Conservation (phyloP, 1,284 basidiomycete species). For the Chalciporus sp. region DNA sequence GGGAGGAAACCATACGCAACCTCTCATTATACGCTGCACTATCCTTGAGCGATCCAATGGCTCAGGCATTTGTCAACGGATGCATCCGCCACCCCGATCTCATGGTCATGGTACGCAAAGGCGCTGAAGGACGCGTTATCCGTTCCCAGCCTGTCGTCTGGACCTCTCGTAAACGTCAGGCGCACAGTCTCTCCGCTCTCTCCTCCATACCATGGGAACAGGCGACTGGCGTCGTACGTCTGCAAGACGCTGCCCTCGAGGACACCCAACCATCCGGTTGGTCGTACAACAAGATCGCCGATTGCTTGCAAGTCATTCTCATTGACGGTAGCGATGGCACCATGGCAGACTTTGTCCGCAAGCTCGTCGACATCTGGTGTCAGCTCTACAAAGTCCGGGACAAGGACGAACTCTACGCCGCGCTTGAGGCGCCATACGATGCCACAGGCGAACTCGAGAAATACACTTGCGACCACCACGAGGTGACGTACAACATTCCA, state of each 20-base stretch:
- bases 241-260: conserved; percentile 23
- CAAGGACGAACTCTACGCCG: conserved; percentile 18
- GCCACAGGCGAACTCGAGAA: conserved; percentile 30
- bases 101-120: conserved; percentile 36
- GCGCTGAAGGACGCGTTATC: conserved; percentile 28
- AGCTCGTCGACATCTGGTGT: conserved; percentile 32
- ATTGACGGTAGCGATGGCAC: conserved; percentile 28
- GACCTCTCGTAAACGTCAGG: conserved; percentile 30
- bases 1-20: conserved; percentile 32
- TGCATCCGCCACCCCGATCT: conserved; percentile 34
- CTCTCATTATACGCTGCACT: conserved; percentile 27
- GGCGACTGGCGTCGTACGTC: conserved; percentile 10
- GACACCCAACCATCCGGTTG: conserved; percentile 24
- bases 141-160: conserved; percentile 27
- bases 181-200: conserved; percentile 28
- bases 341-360: conserved; percentile 30
- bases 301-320: conserved; percentile 35
- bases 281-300: conserved; percentile 12
- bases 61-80: conserved; percentile 30
- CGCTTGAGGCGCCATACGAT: conserved; percentile 22
- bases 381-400: conserved; percentile 27
- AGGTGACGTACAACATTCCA: conserved; percentile 8
- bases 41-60: conserved; percentile 30
- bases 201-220: conserved; percentile 26
- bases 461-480: conserved; percentile 8